Conservation (phyloP, 2,329 filamentous ascomycete species). For the Fusarium torulosum region DNA sequence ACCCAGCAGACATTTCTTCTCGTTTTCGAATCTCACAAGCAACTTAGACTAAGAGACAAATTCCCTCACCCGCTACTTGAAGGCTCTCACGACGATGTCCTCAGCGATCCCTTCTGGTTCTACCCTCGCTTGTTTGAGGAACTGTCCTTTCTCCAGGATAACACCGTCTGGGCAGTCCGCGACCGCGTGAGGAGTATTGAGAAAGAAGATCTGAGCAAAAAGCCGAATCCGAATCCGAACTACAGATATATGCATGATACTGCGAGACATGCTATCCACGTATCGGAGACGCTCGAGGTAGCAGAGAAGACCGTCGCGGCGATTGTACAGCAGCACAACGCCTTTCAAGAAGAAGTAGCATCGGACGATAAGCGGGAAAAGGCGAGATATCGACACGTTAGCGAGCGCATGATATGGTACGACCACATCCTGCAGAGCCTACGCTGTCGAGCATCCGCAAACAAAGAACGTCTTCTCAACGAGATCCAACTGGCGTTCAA, state of each 20-base stretch:
- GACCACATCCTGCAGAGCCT: constrained; percentile 53
- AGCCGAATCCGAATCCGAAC: constrained; percentile 50
- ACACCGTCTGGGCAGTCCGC: constrained; percentile 57
- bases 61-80: neutral
- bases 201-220: constrained; percentile 21
- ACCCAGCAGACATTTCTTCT: constrained; percentile 26
- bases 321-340: constrained; percentile 51
- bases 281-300: constrained; percentile 58
- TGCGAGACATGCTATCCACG: constrained; percentile 59
- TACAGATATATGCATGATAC: constrained; percentile 57
- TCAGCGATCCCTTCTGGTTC: constrained; percentile 35
- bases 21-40: constrained; percentile 18
- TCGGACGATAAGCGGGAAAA: neutral
- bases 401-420: constrained; percentile 51
- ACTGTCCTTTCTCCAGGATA: neutral
- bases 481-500: constrained; percentile 67
- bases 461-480: constrained; percentile 62
- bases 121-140: constrained; percentile 18
- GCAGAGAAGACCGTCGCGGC: constrained; percentile 49
- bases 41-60: neutral
- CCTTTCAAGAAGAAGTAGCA: constrained; percentile 18
- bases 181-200: constrained; percentile 53
- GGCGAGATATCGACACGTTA: constrained; percentile 39
- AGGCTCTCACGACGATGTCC: neutral
- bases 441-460: constrained; percentile 54